Percentiles rank a stretch among this genome's conserved stretches.
Conservation (phyloP, 2,329 filamentous ascomycete genomes). For the Cercospora beticola region DNA sequence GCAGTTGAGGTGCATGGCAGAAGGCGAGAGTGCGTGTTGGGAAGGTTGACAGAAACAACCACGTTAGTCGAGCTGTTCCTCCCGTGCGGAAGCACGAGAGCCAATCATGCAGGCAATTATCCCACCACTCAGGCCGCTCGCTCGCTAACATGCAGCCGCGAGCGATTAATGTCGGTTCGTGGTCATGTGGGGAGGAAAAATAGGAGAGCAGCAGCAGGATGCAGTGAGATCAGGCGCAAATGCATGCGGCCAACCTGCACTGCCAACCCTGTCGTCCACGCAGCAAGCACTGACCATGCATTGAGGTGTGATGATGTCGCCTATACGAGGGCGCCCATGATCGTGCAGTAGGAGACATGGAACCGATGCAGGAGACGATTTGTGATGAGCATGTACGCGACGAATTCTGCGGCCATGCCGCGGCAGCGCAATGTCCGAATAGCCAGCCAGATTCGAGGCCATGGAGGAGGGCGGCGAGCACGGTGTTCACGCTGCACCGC, state of each 20-base stretch:
- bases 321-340: constrained; percentile 9
- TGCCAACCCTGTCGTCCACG: neutral
- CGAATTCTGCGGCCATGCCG: neutral
- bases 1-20: neutral
- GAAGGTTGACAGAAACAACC: neutral
- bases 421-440: neutral
- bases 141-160: neutral
- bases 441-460: neutral
- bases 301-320: neutral
- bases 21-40: neutral
- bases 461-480: neutral
- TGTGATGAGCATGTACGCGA: neutral
- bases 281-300: constrained; percentile 8
- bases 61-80: constrained; percentile 1
- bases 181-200: neutral
- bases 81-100: neutral
- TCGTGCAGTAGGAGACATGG: neutral
- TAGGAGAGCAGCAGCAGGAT: neutral
- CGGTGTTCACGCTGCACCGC: constrained; percentile 1
- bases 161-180: neutral
- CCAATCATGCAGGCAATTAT: neutral
- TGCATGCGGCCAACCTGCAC: neutral
- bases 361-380: neutral
- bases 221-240: neutral
- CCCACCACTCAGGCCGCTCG: neutral